These are phyloP conservation scores for Colletotrichum truncatum DNA, from an alignment of 2,329 filamentous ascomycete genomes.

Conservation along the genomic window DNA sequence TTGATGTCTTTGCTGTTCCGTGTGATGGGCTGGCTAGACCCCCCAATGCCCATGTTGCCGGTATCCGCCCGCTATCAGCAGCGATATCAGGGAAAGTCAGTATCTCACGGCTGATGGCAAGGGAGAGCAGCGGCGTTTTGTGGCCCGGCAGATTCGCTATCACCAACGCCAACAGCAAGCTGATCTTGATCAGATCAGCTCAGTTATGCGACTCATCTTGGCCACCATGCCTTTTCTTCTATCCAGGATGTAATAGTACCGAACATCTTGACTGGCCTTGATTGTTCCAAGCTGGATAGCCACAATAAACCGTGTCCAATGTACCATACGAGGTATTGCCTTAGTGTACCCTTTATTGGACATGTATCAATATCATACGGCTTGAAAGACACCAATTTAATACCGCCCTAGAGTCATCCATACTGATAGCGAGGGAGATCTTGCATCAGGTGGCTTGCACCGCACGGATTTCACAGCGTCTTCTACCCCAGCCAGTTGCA, in stretches of 20 bases:
- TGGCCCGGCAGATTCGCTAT: background rate
- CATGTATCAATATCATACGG: conserved; percentile 3
- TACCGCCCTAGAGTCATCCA: conserved; percentile 14
- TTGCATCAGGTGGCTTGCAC: background rate
- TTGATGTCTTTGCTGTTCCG: conserved; percentile 5
- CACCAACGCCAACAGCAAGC: background rate
- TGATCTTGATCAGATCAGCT: background rate
- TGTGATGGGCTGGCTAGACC: background rate
- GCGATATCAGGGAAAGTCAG: background rate
- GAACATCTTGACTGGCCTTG: background rate
- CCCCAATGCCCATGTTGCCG: conserved; percentile 6
- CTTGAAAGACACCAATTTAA: conserved; percentile 24
- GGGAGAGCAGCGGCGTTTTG: background rate
- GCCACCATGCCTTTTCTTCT: background rate
- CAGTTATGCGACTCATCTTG: background rate
- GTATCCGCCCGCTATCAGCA: background rate
- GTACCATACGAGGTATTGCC: too few relatives aligned
- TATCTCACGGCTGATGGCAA: conserved; percentile 1
- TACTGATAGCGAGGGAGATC: background rate
- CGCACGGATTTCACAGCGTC: background rate
- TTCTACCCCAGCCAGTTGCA: conserved; percentile 16
- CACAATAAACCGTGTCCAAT: too few relatives aligned
- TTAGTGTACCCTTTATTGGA: background rate
- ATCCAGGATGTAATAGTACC: background rate
- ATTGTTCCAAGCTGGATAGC: too few relatives aligned